phyloP scores from a whole-genome alignment of 306 rosid species.

The Quercus wislizeni region DNA sequence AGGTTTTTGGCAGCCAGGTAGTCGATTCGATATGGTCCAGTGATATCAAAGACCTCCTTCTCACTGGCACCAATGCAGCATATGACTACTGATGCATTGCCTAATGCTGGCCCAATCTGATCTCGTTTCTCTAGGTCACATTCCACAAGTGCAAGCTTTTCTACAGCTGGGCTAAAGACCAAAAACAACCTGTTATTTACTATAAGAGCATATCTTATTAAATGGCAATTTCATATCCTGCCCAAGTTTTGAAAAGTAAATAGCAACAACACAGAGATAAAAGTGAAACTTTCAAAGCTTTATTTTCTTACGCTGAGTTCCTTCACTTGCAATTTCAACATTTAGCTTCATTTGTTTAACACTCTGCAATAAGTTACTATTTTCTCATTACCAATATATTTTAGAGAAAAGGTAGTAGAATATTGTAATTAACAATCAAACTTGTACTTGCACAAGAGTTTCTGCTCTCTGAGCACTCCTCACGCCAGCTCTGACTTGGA shows the following conservation, averaged over 20 bases:
- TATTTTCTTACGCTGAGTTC: constrained; percentile 53
- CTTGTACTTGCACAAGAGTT: constrained; percentile 58
- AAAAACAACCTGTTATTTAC: constrained; percentile 72
- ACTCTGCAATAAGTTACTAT: constrained; percentile 56
- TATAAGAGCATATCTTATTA: constrained; percentile 30
- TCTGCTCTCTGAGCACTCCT: constrained; percentile 70
- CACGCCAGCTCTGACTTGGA: constrained; percentile 86
- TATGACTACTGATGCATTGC: constrained; percentile 72
- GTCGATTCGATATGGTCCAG: constrained; percentile 94
- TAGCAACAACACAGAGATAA: constrained; percentile 10
- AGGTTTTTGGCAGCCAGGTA: constrained; percentile 80
- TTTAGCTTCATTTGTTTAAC: constrained; percentile 65
- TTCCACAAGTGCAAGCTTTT: constrained; percentile 95
- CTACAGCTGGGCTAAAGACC: constrained; percentile 99
- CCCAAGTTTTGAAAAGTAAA: neutral
- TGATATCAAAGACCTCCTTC: constrained; percentile 83
- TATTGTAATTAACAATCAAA: constrained; percentile 14
- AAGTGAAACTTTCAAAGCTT: constrained; percentile 27
- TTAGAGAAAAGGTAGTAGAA: constrained; percentile 8
- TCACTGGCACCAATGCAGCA: constrained; percentile 98
- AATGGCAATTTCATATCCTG: constrained; percentile 1
- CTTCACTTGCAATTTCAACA: constrained; percentile 38
- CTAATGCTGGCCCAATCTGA: constrained; percentile 63
- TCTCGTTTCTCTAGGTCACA: constrained; percentile 86
- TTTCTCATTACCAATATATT: constrained; percentile 22